Conservation (phyloP, 1,284 basidiomycete genomes). For the Golubevia pallescens region DNA sequence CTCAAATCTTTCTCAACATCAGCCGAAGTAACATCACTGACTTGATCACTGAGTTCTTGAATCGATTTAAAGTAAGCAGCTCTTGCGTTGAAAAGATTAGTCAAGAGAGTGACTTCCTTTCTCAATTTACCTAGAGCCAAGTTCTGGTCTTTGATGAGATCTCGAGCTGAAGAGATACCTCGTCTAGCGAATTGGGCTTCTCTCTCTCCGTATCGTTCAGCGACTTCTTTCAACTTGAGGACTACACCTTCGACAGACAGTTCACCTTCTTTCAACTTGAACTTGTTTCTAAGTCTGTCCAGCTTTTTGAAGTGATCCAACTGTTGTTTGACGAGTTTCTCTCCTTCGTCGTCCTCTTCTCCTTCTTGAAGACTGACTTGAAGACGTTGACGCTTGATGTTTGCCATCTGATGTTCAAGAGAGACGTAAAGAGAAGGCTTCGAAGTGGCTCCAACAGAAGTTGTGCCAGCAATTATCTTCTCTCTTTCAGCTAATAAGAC, state of each 20-base stretch:
- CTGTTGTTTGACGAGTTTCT: slow-evolving; percentile 35
- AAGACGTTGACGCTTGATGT: slow-evolving; percentile 17
- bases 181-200: slow-evolving; percentile 6
- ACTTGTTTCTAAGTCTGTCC: slow-evolving; percentile 8
- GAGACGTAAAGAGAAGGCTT: slow-evolving; percentile 38
- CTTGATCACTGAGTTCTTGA: slow-evolving; percentile 50
- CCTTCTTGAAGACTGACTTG: slow-evolving; percentile 11
- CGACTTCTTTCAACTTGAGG: no score
- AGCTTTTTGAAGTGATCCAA: slow-evolving; percentile 39
- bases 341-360: slow-evolving; percentile 24
- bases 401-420: slow-evolving; percentile 20
- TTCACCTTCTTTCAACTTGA: no score
- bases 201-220: no score
- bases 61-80: slow-evolving; percentile 52
- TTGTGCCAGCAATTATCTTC: slow-evolving; percentile 36
- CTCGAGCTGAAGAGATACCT: slow-evolving; percentile 16
- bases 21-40: slow-evolving; percentile 1
- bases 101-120: slow-evolving; percentile 23
- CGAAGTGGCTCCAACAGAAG: slow-evolving; percentile 37
- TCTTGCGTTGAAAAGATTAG: slow-evolving; percentile 41
- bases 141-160: slow-evolving; percentile 27
- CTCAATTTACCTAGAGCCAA: slow-evolving; percentile 30
- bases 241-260: no score
- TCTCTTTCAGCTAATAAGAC: slow-evolving; percentile 49
- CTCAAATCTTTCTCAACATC: no score